Percentiles rank a stretch among this genome's conserved stretches.
phyloP scores from a whole-genome alignment of 371 early-diverging fungal species.

The Batkoa obscura region DNA sequence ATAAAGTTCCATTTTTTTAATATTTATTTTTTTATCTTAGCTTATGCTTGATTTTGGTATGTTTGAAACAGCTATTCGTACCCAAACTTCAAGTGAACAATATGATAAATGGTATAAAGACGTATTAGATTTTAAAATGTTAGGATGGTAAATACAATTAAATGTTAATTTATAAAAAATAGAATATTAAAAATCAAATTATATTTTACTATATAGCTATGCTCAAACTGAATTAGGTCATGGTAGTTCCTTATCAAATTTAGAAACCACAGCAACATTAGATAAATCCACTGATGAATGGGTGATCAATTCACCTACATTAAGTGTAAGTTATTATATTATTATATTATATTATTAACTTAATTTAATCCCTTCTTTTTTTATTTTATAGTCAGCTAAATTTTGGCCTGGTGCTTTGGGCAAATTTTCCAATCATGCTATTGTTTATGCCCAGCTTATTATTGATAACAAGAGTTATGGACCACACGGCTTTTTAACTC shows the following conservation, averaged over 20 bases:
- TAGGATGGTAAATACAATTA: conserved; percentile 23
- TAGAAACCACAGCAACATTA: conserved; percentile 68
- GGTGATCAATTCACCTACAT: conserved; percentile 50
- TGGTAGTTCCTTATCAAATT: conserved; percentile 41
- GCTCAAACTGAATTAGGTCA: conserved; percentile 19
- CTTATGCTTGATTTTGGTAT: conserved; percentile 17
- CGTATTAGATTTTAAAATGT: conserved; percentile 29
- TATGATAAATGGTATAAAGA: conserved; percentile 27
- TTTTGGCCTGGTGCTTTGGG: conserved; percentile 83
- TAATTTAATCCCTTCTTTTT: background rate
- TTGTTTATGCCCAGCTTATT: conserved; percentile 72
- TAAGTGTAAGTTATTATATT: conserved; percentile 15
- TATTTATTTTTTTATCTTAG: background rate
- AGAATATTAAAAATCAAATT: background rate
- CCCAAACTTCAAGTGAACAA: conserved; percentile 39
- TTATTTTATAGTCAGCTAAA: conserved; percentile 23
- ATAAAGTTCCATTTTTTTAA: background rate
- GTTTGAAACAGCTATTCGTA: conserved; percentile 36
- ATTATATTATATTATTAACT: background rate
- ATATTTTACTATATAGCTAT: conserved; percentile 9
- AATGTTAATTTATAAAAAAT: no score
- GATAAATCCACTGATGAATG: conserved; percentile 45
- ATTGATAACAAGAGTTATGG: conserved; percentile 62
- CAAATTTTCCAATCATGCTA: conserved; percentile 51
- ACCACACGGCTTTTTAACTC: conserved; percentile 72